Conservation (phyloP, 2,329 filamentous ascomycete genomes). For the Aureobasidium sp. region DNA sequence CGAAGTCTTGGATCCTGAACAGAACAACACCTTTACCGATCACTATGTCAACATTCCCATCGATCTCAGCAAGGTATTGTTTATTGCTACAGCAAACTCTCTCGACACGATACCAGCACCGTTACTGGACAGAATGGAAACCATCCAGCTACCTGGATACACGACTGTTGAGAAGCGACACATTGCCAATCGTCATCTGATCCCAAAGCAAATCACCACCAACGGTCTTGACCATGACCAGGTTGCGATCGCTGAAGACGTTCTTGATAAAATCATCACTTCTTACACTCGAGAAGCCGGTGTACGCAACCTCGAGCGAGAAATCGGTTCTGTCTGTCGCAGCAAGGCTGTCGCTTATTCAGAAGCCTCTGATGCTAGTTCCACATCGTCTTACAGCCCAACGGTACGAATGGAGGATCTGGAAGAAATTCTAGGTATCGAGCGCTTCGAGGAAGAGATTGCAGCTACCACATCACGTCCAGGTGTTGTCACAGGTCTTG, state of each 20-base stretch:
- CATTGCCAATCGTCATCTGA: conserved; percentile 85
- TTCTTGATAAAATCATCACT: conserved; percentile 91
- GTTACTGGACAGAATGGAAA: conserved; percentile 93
- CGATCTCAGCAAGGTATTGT: conserved; percentile 90
- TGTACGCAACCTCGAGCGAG: conserved; percentile 90
- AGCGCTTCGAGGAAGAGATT: conserved; percentile 91
- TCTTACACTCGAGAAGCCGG: conserved; percentile 94
- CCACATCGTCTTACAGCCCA: conserved; percentile 58
- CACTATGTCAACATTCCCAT: conserved; percentile 96
- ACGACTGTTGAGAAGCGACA: conserved; percentile 95
- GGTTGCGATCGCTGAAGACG: conserved; percentile 67
- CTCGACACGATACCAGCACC: conserved; percentile 93
- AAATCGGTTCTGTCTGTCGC: conserved; percentile 89
- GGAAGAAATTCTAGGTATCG: conserved; percentile 83
- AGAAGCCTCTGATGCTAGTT: conserved; percentile 70
- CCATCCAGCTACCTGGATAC: conserved; percentile 85
- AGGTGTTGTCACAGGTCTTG: conserved; percentile 89
- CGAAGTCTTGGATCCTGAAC: conserved; percentile 92
- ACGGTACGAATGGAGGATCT: conserved; percentile 69
- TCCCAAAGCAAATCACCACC: conserved; percentile 87
- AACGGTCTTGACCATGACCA: conserved; percentile 76
- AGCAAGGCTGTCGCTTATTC: conserved; percentile 93
- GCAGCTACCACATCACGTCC: conserved; percentile 74
- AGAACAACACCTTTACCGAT: conserved; percentile 90
- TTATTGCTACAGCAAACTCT: conserved; percentile 93